Conservation (phyloP, 371 early-diverging fungal species). For the Mucor velutinosus region DNA sequence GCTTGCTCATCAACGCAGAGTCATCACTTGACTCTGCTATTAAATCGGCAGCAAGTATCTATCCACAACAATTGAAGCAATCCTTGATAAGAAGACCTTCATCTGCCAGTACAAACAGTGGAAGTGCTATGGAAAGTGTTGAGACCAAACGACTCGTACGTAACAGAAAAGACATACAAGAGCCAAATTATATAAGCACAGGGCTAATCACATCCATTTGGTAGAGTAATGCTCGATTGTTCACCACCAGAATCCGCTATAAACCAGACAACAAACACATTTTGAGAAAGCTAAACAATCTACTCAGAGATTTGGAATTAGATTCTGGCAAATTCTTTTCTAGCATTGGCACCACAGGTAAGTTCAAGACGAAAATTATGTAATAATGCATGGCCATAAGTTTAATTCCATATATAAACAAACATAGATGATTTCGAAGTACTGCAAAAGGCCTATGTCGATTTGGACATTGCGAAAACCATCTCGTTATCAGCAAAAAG, state of each 20-base stretch:
- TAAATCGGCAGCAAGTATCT: slow-evolving; percentile 46
- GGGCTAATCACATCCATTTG: not conserved
- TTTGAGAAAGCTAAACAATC: slow-evolving; percentile 45
- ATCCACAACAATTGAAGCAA: slow-evolving; percentile 22
- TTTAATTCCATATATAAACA: not conserved
- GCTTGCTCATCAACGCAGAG: slow-evolving; percentile 43
- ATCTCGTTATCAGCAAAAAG: slow-evolving; percentile 50
- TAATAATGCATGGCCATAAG: not conserved
- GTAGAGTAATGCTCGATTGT: slow-evolving; percentile 25
- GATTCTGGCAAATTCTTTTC: slow-evolving; percentile 51
- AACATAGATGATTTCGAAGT: slow-evolving; percentile 44
- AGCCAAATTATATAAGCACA: not conserved
- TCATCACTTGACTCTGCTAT: slow-evolving; percentile 50
- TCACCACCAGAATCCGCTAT: slow-evolving; percentile 41
- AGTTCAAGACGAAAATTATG: not conserved
- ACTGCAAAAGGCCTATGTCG: slow-evolving; percentile 49
- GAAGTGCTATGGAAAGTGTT: slow-evolving; percentile 17
- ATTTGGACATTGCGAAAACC: slow-evolving; percentile 53
- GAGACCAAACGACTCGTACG: slow-evolving; percentile 25
- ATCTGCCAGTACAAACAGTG: slow-evolving; percentile 32
- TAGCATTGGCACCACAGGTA: slow-evolving; percentile 45
- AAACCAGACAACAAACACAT: slow-evolving; percentile 53
- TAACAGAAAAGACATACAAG: not conserved
- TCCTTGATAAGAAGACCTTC: slow-evolving; percentile 22
- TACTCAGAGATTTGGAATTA: slow-evolving; percentile 41